Conservation (phyloP, 495 filamentous ascomycete genomes). For the Hapsidospora chrysogenum region DNA sequence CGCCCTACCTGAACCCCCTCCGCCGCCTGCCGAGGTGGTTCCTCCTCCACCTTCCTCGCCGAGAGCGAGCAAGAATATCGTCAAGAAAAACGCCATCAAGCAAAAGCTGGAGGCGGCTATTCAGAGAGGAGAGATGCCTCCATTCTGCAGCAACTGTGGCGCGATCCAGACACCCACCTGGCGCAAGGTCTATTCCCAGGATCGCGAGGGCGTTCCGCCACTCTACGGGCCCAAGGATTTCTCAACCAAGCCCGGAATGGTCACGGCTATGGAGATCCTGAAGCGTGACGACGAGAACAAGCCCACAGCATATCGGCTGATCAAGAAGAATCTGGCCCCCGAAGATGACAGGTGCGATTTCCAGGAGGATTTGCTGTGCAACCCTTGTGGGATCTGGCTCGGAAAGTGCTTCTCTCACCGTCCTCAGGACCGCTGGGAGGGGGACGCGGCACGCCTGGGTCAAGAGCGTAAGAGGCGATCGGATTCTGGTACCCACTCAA, state of each 20-base stretch:
- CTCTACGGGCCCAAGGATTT: constrained; percentile 35
- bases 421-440: constrained; percentile 69
- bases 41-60: constrained; percentile 15
- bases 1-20: constrained; percentile 5
- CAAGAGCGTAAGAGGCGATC: constrained; percentile 28
- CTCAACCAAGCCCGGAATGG: constrained; percentile 45
- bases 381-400: constrained; percentile 92
- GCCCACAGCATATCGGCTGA: constrained; percentile 43
- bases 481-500: constrained; percentile 15
- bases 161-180: constrained; percentile 90
- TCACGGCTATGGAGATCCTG: constrained; percentile 48
- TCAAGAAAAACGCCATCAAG: constrained; percentile 44
- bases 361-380: constrained; percentile 63
- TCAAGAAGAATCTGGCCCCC: constrained; percentile 55
- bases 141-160: constrained; percentile 82
- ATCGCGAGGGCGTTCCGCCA: constrained; percentile 38
- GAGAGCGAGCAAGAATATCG: constrained; percentile 27
- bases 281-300: constrained; percentile 41
- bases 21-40: constrained; percentile 6
- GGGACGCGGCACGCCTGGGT: constrained; percentile 33
- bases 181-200: constrained; percentile 72
- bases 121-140: constrained; percentile 55
- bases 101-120: constrained; percentile 50
- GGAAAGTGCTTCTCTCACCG: constrained; percentile 73
- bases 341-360: constrained; percentile 45